Evolutionary conservation across 768 basidiomycete genomes (phyloP).

Genomic region (Hemileccinum impolitum): DNA sequence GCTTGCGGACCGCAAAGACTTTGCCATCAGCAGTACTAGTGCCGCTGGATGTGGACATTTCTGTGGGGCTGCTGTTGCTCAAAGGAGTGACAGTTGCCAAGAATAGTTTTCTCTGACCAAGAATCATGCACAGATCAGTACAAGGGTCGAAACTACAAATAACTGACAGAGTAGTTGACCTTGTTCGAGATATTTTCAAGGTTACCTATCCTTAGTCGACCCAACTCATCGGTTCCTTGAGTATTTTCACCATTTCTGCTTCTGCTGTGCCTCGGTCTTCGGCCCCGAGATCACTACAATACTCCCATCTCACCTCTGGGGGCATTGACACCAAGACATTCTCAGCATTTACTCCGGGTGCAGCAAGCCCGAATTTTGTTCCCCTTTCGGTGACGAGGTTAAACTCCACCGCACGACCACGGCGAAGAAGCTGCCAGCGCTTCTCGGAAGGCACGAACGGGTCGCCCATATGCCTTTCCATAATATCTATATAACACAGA

Average conservation of each 20-base stretch:
- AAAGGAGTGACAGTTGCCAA: not conserved
- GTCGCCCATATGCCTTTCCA: slow-evolving; percentile 37
- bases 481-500: slow-evolving; percentile 44
- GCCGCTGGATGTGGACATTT: slow-evolving; percentile 81
- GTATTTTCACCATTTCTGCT: slow-evolving; percentile 46
- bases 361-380: slow-evolving; percentile 61
- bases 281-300: slow-evolving; percentile 51
- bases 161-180: too few relatives aligned
- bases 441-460: slow-evolving; percentile 21
- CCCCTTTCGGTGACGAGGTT: slow-evolving; percentile 68
- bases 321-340: slow-evolving; percentile 66
- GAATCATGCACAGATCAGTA: too few relatives aligned
- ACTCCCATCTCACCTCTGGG: slow-evolving; percentile 68
- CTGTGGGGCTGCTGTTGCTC: slow-evolving; percentile 58
- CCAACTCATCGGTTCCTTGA: slow-evolving; percentile 32
- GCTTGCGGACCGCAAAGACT: too few relatives aligned
- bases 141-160: too few relatives aligned
- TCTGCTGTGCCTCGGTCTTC: slow-evolving; percentile 47
- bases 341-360: slow-evolving; percentile 59
- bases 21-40: too few relatives aligned
- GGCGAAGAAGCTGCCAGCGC: slow-evolving; percentile 52
- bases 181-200: too few relatives aligned
- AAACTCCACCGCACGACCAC: slow-evolving; percentile 56
- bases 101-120: too few relatives aligned
- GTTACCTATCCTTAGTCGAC: not conserved